Conservation (phyloP, 805 yeast genomes). For the Starmerella floricola region DNA sequence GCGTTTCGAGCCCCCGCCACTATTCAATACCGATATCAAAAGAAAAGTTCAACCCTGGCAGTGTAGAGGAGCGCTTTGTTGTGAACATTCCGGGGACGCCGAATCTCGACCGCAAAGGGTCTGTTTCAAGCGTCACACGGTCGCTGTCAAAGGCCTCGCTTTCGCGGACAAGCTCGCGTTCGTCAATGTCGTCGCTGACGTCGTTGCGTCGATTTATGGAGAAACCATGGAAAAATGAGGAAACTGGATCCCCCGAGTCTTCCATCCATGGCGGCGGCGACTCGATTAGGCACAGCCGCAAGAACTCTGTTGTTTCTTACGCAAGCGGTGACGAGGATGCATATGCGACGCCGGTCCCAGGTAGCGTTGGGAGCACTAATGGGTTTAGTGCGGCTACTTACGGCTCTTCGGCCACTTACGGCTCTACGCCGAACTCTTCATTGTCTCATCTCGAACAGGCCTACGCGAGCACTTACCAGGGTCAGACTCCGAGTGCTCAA, state of each 20-base stretch:
- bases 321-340: constrained; percentile 25
- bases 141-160: constrained; percentile 20
- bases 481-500: neutral
- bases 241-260: constrained; percentile 13
- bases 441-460: constrained; percentile 12
- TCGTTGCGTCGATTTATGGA: constrained; percentile 39
- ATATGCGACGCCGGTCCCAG: constrained; percentile 7
- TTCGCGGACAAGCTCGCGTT: constrained; percentile 25
- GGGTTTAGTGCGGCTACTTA: too few species aligned
- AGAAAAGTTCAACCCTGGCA: constrained; percentile 15
- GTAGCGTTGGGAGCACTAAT: too few species aligned
- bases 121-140: constrained; percentile 22
- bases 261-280: neutral
- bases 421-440: constrained; percentile 5
- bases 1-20: constrained; percentile 24
- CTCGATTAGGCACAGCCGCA: constrained; percentile 19
- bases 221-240: constrained; percentile 29
- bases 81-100: constrained; percentile 62
- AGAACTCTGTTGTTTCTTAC: constrained; percentile 26
- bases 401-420: neutral
- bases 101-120: constrained; percentile 10
- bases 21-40: constrained; percentile 18
- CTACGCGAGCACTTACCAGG: constrained; percentile 8
- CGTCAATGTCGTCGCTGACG: constrained; percentile 30
- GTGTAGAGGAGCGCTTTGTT: constrained; percentile 71